Evolutionary conservation across 352 stramenopile genomes (phyloP).

Genomic region (Phytophthora cryptogea): DNA sequence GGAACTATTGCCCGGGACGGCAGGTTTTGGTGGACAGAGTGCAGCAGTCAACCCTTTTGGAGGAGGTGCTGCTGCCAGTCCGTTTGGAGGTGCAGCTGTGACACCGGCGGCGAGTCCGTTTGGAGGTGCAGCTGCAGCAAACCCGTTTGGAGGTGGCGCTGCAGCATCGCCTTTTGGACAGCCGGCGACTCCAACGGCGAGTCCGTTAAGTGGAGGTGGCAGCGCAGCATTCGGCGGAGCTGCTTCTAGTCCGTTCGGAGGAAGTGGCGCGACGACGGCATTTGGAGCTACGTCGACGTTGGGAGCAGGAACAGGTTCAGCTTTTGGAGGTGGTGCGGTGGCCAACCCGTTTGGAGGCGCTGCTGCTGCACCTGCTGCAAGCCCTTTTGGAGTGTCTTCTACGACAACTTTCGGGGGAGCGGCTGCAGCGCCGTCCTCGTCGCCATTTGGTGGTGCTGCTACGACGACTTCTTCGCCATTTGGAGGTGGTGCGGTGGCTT

Average conservation of each 20-base stretch:
- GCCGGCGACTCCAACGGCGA: slow-evolving; percentile 19
- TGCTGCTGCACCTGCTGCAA: slow-evolving; percentile 31
- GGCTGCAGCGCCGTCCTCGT: slow-evolving; percentile 18
- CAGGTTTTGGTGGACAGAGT: slow-evolving; percentile 24
- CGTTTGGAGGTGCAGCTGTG: slow-evolving; percentile 13
- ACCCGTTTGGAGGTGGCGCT: slow-evolving; percentile 23
- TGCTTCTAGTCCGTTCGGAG: slow-evolving; percentile 39
- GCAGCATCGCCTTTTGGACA: slow-evolving; percentile 26
- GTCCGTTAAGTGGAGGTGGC: slow-evolving; percentile 37
- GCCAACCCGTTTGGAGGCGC: slow-evolving; percentile 32
- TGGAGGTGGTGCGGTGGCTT: slow-evolving; percentile 12
- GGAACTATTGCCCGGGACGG: slow-evolving; percentile 36
- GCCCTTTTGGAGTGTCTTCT: slow-evolving; percentile 38
- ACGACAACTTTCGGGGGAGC: slow-evolving; percentile 34
- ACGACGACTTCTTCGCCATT: slow-evolving; percentile 26
- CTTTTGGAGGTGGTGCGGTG: slow-evolving; percentile 21
- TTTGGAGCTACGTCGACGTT: slow-evolving; percentile 36
- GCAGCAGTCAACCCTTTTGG: slow-evolving; percentile 27
- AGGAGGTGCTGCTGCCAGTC: slow-evolving; percentile 21
- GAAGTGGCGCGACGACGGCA: slow-evolving; percentile 22
- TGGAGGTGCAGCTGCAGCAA: slow-evolving; percentile 17
- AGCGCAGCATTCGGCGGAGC: slow-evolving; percentile 27
- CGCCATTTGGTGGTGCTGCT: slow-evolving; percentile 29
- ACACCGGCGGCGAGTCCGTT: slow-evolving; percentile 19
- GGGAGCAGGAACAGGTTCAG: slow-evolving; percentile 16